These are phyloP conservation scores for Trichomonas tenax DNA, from an alignment of 208 protist species.

Conservation along the genomic window DNA sequence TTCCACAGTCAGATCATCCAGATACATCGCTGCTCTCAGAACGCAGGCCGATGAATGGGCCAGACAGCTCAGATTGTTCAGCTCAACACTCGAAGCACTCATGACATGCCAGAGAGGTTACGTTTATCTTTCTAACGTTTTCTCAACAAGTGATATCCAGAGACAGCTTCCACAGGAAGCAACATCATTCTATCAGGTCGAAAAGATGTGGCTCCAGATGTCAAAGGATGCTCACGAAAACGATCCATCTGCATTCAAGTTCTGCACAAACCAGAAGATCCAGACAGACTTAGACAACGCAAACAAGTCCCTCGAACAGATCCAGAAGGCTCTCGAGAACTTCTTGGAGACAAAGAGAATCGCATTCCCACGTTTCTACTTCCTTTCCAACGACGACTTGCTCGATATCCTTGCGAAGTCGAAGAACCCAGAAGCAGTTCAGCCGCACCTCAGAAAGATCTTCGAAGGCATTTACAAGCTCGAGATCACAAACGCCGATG, in stretches of 20 bases:
- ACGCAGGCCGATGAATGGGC: slow-evolving; percentile 45
- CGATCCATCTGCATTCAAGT: slow-evolving; percentile 10
- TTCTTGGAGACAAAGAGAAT: slow-evolving; percentile 58
- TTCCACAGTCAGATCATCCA: not conserved
- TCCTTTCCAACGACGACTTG: slow-evolving; percentile 65
- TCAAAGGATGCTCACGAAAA: slow-evolving; percentile 24
- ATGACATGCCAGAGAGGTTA: not conserved
- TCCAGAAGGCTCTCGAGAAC: slow-evolving; percentile 82
- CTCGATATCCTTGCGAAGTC: slow-evolving; percentile 78
- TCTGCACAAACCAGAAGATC: not conserved
- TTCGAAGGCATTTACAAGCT: slow-evolving; percentile 38
- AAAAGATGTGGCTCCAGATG: slow-evolving; percentile 42
- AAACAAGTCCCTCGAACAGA: slow-evolving; percentile 69
- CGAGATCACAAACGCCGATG: slow-evolving; percentile 23
- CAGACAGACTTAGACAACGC: not conserved
- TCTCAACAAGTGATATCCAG: not conserved
- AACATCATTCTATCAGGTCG: slow-evolving; percentile 26
- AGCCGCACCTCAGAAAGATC: slow-evolving; percentile 47
- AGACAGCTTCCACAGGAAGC: not conserved
- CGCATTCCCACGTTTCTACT: slow-evolving; percentile 53
- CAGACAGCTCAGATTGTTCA: slow-evolving; percentile 31
- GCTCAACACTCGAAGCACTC: slow-evolving; percentile 9
- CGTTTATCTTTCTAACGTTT: not conserved
- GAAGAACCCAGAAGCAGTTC: slow-evolving; percentile 40
- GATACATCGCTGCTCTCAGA: not conserved